Conservation (phyloP, 2,329 filamentous ascomycete species). For the Trichoderma afroharzianum region DNA sequence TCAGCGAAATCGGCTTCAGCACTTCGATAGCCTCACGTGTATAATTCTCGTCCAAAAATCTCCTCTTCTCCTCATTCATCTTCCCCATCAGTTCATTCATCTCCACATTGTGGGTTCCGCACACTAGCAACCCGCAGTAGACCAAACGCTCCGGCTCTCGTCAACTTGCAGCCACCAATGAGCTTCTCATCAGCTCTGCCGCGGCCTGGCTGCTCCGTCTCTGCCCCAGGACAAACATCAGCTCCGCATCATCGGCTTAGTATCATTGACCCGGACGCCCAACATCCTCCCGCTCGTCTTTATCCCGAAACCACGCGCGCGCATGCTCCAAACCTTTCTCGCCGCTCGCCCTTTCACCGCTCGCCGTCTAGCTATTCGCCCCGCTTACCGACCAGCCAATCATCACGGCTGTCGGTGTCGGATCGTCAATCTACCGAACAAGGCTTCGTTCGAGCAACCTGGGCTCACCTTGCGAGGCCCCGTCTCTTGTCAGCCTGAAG, state of each 20-base stretch:
- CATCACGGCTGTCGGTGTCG: neutral
- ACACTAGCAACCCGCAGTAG: neutral
- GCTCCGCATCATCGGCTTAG: slow-evolving; percentile 7
- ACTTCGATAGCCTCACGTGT: neutral
- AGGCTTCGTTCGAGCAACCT: neutral
- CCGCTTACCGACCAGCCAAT: neutral
- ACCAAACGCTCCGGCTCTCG: slow-evolving; percentile 5
- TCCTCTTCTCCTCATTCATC: neutral
- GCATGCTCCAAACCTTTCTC: neutral
- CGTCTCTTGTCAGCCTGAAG: slow-evolving; percentile 4
- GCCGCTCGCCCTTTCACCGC: slow-evolving; percentile 3
- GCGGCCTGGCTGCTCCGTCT: neutral
- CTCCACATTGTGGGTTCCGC: slow-evolving; percentile 2
- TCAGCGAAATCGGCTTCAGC: neutral
- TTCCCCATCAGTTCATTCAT: neutral
- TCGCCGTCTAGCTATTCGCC: neutral
- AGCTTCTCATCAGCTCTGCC: slow-evolving; percentile 3
- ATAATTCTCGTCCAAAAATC: neutral
- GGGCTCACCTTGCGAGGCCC: neutral
- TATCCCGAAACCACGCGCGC: slow-evolving; percentile 8
- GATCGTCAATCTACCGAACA: slow-evolving; percentile 13
- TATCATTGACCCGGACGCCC: slow-evolving; percentile 15
- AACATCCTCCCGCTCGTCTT: slow-evolving; percentile 10
- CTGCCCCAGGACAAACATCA: slow-evolving; percentile 2
- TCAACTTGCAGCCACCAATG: slow-evolving; percentile 2